Conservation (phyloP, 2,329 filamentous ascomycete species). For the Allantophomopsis lycopodina region DNA sequence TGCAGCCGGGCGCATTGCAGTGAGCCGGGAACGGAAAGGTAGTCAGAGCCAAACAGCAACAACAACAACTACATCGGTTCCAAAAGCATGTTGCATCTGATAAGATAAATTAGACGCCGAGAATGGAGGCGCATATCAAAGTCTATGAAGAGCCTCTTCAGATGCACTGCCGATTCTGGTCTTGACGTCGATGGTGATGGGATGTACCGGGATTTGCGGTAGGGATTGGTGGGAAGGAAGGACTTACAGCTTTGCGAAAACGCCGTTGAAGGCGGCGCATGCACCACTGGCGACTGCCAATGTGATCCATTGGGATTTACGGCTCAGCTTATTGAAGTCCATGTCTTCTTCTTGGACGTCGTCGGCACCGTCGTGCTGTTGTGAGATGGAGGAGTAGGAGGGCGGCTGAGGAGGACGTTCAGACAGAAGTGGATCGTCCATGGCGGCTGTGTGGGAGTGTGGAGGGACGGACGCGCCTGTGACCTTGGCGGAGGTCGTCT, state of each 20-base stretch:
- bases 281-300: constrained; percentile 61
- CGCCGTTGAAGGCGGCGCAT: constrained; percentile 69
- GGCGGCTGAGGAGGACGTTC: neutral
- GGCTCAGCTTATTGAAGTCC: constrained; percentile 17
- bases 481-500: too few species aligned
- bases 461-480: neutral
- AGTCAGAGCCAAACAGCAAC: too few species aligned
- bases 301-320: constrained; percentile 43
- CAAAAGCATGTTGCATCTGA: too few species aligned
- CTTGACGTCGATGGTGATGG: too few species aligned
- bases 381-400: neutral
- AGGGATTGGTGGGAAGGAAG: too few species aligned
- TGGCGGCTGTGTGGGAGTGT: neutral
- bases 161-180: too few species aligned
- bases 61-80: too few species aligned
- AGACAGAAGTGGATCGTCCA: neutral
- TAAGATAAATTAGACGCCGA: too few species aligned
- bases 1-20: too few species aligned
- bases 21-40: neutral
- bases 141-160: too few species aligned
- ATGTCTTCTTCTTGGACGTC: constrained; percentile 6
- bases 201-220: too few species aligned
- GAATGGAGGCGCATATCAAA: too few species aligned
- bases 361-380: neutral
- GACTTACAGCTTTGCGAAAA: constrained; percentile 69